phyloP scores from a whole-genome alignment of 1,139 yeast species.

The Saccharomyces uvarum region DNA sequence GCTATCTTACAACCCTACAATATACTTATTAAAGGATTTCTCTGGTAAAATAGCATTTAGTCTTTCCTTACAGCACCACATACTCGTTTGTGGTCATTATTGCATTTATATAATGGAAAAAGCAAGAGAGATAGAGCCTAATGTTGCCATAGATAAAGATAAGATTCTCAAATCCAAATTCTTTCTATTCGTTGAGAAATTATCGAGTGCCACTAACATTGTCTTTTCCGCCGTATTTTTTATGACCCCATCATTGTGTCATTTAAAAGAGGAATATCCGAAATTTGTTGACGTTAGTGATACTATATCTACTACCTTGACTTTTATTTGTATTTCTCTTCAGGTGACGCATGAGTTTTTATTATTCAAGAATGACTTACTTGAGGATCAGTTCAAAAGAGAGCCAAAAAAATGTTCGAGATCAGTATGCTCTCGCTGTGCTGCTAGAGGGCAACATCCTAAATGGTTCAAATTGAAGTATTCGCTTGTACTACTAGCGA shows the following conservation, averaged over 20 bases:
- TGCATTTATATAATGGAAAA: not conserved
- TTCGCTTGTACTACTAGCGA: not conserved
- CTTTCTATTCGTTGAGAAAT: not conserved
- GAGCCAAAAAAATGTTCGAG: not conserved
- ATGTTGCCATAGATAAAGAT: not conserved
- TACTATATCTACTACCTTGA: not conserved
- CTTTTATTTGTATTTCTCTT: not conserved
- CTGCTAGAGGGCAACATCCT: not conserved
- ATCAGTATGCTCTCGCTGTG: not conserved
- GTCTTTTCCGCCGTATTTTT: not conserved
- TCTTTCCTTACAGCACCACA: not conserved
- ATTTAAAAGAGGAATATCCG: not conserved
- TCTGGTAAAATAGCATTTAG: not conserved
- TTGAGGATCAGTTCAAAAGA: not conserved
- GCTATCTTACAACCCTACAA: not conserved
- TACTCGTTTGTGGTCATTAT: not conserved
- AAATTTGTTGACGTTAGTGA: not conserved
- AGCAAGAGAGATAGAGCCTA: not conserved
- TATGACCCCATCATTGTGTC: not conserved
- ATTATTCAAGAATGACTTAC: not conserved
- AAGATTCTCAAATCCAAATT: not conserved
- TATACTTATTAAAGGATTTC: not conserved
- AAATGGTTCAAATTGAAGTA: not conserved
- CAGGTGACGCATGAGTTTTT: not conserved
- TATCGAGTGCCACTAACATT: not conserved